These are phyloP conservation scores for Ormosia emarginata DNA, from an alignment of 306 rosid species.

Conservation along the genomic window DNA sequence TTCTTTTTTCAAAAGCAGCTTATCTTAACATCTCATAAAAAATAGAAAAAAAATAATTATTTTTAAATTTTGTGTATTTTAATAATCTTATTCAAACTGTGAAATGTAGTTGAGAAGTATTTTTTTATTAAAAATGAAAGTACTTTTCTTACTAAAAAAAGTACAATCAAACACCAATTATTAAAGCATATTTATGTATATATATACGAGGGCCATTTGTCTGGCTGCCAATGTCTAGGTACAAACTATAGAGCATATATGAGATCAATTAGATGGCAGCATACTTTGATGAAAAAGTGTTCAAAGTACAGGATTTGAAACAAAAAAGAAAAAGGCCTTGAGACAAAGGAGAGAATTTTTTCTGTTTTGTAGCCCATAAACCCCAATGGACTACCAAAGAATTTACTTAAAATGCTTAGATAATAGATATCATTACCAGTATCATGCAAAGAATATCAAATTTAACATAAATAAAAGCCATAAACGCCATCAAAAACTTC, in stretches of 20 bases:
- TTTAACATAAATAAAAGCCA: not conserved
- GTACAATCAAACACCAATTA: too few species aligned
- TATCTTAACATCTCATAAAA: not conserved
- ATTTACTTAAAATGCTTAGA: not conserved
- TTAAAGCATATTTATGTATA: not conserved
- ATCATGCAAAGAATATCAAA: not conserved
- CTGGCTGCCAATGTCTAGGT: not conserved
- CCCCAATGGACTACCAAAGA: not conserved
- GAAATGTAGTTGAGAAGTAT: too few species aligned
- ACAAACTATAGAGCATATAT: not conserved
- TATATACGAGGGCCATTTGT: slow-evolving; percentile 10
- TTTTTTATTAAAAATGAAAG: too few species aligned
- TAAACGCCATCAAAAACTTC: not conserved
- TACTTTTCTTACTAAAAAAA: too few species aligned
- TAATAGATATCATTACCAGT: not conserved
- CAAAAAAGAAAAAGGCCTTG: not conserved
- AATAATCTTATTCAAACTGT: too few species aligned
- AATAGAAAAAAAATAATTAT: too few species aligned
- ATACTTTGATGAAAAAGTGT: not conserved
- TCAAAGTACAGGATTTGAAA: not conserved
- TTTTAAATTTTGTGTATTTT: too few species aligned
- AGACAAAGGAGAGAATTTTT: not conserved
- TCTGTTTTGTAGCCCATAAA: not conserved
- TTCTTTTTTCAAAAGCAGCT: too few species aligned
- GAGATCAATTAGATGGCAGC: not conserved